These are phyloP conservation scores for Telfairia occidentalis DNA, from an alignment of 331 rosid species.

Conservation along the genomic window DNA sequence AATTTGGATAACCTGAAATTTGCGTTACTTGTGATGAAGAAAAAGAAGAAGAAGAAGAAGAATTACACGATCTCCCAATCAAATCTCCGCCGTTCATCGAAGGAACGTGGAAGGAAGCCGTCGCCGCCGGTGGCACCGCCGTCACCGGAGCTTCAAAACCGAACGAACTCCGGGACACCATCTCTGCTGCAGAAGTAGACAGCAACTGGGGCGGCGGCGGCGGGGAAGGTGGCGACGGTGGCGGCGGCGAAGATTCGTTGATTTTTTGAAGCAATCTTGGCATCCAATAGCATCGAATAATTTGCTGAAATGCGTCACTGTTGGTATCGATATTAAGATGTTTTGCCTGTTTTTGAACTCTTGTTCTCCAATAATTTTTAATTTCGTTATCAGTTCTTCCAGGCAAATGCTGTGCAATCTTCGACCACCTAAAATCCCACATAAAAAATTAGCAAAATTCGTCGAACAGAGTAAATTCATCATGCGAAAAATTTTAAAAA, in stretches of 20 bases:
- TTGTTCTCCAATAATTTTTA: not conserved
- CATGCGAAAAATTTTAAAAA: too few relatives aligned
- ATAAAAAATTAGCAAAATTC: too few relatives aligned
- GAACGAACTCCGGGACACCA: conserved; percentile 20
- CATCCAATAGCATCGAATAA: conserved; percentile 30
- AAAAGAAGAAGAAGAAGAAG: not conserved
- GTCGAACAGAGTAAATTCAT: too few relatives aligned
- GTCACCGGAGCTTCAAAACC: not conserved
- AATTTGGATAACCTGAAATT: conserved; percentile 17
- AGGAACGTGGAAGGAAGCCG: too few relatives aligned
- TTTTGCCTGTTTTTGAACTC: conserved; percentile 5
- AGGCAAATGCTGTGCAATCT: conserved; percentile 42
- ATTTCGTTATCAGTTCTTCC: conserved; percentile 5
- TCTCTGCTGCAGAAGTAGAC: conserved; percentile 9
- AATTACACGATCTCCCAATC: not conserved
- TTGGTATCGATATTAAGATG: conserved; percentile 1
- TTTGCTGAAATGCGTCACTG: conserved; percentile 25
- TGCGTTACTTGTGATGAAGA: conserved; percentile 8
- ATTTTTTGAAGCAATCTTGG: conserved; percentile 42
- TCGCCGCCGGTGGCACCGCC: not conserved
- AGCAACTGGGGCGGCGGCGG: not conserved
- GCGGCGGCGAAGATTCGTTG: conserved; percentile 12
- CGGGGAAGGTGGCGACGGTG: not conserved
- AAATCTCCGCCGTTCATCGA: not conserved
- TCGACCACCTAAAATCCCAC: conserved; percentile 55